Evolutionary conservation across 805 yeast genomes (phyloP).

Genomic region (Barnettozyma wickerhamii): DNA sequence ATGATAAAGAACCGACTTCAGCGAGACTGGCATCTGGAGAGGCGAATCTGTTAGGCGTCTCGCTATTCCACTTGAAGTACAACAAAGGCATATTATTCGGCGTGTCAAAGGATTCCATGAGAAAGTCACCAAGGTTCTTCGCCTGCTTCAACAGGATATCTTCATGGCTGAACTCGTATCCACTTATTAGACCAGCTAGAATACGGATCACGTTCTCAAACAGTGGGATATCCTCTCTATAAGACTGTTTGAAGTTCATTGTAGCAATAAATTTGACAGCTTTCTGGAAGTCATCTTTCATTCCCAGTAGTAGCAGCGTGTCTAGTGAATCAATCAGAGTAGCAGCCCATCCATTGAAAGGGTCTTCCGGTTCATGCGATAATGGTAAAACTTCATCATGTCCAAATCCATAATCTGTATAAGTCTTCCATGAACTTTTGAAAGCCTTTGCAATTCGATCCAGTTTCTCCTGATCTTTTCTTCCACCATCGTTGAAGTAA

Average conservation of each 20-base stretch:
- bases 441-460: conserved; percentile 34
- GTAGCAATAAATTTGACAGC: conserved; percentile 33
- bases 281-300: conserved; percentile 33
- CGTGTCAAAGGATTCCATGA: conserved; percentile 54
- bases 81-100: conserved; percentile 52
- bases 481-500: conserved; percentile 27
- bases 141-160: conserved; percentile 36
- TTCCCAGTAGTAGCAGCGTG: conserved; percentile 43
- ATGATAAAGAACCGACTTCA: conserved; percentile 44
- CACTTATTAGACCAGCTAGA: conserved; percentile 50
- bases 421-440: conserved; percentile 39
- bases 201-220: conserved; percentile 49
- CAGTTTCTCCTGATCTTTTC: conserved; percentile 24
- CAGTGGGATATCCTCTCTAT: conserved; percentile 39
- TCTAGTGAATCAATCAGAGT: conserved; percentile 49
- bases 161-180: conserved; percentile 43
- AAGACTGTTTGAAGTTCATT: conserved; percentile 36
- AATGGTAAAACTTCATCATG: conserved; percentile 43
- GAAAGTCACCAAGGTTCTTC: conserved; percentile 41
- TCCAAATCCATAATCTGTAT: conserved; percentile 39
- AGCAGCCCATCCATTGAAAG: conserved; percentile 49
- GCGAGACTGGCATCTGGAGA: conserved; percentile 35
- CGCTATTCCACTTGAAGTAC: conserved; percentile 39
- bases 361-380: conserved; percentile 29
- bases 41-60: conserved; percentile 34